Evolutionary conservation across 2,329 filamentous ascomycete species (phyloP).

Genomic region (Trichophyton schoenleinii): DNA sequence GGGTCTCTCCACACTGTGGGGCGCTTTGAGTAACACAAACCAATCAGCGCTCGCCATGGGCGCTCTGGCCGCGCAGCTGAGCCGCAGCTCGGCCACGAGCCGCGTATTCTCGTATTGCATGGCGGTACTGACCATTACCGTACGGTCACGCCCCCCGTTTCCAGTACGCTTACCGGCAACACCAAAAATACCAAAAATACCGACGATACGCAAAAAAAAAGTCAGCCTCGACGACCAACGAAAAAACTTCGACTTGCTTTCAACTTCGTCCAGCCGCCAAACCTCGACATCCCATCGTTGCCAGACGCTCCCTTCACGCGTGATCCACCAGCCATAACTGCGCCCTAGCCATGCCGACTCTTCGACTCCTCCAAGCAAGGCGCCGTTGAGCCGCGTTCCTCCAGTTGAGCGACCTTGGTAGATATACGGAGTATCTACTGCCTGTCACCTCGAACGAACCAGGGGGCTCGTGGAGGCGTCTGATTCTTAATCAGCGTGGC

Average conservation of each 20-base stretch:
- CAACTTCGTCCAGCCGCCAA: too few species aligned
- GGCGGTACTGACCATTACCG: neutral
- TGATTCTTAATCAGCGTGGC: neutral
- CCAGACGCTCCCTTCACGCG: too few species aligned
- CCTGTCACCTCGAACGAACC: neutral
- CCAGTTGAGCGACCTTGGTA: neutral
- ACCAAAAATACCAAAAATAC: neutral
- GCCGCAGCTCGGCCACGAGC: slow-evolving; percentile 4
- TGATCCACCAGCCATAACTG: neutral
- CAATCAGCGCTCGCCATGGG: neutral
- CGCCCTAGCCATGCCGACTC: neutral
- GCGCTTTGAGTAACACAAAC: neutral
- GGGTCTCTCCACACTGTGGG: slow-evolving; percentile 3
- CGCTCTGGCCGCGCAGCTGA: slow-evolving; percentile 1
- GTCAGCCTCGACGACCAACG: neutral
- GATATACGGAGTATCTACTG: neutral
- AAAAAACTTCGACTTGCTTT: neutral
- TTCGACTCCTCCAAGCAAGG: neutral
- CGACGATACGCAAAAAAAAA: neutral
- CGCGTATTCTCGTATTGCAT: neutral
- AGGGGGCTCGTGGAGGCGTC: neutral
- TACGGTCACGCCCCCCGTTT: neutral
- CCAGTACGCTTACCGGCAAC: neutral
- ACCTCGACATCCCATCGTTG: too few species aligned
- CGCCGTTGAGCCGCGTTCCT: neutral